Conservation (phyloP, 164 flowering plant genomes). For the Warburgia ugandensis region DNA sequence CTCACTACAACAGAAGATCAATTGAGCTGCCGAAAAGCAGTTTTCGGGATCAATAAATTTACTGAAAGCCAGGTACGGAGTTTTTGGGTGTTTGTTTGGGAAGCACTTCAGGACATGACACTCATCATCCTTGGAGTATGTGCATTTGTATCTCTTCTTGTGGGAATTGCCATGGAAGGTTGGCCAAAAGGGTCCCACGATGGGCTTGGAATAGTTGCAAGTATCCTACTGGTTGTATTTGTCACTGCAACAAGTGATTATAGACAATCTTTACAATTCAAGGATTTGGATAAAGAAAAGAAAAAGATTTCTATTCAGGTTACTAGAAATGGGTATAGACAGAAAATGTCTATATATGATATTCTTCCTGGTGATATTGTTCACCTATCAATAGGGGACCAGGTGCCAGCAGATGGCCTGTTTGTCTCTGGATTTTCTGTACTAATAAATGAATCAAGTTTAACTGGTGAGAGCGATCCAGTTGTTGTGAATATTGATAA, state of each 20-base stretch:
- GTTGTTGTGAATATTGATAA: constrained; percentile 40
- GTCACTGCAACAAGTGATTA: constrained; percentile 97
- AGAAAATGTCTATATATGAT: constrained; percentile 79
- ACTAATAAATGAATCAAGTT: constrained; percentile 77
- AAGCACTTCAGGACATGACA: constrained; percentile 94
- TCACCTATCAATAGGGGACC: constrained; percentile 85
- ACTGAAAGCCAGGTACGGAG: constrained; percentile 57
- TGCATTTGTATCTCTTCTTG: constrained; percentile 71
- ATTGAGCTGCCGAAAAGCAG: constrained; percentile 41
- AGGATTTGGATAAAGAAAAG: constrained; percentile 86
- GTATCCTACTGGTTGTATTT: constrained; percentile 84
- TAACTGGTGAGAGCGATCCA: constrained; percentile 88
- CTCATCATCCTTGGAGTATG: constrained; percentile 87
- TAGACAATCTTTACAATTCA: constrained; percentile 79
- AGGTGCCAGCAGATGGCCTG: constrained; percentile 92
- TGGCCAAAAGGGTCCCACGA: constrained; percentile 99
- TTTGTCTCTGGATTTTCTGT: constrained; percentile 77
- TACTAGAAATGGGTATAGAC: constrained; percentile 63
- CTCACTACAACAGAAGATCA: constrained; percentile 39
- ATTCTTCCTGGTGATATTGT: constrained; percentile 87
- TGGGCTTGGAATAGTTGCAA: constrained; percentile 93
- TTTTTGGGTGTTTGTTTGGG: constrained; percentile 90
- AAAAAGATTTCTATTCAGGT: constrained; percentile 77
- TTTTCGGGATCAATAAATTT: constrained; percentile 79
- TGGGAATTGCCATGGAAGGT: constrained; percentile 81